A percentile compares a stretch with the other conserved stretches of the same genome.
Conservation (phyloP, 2,329 filamentous ascomycete species). For the Hypoxylon sp. region DNA sequence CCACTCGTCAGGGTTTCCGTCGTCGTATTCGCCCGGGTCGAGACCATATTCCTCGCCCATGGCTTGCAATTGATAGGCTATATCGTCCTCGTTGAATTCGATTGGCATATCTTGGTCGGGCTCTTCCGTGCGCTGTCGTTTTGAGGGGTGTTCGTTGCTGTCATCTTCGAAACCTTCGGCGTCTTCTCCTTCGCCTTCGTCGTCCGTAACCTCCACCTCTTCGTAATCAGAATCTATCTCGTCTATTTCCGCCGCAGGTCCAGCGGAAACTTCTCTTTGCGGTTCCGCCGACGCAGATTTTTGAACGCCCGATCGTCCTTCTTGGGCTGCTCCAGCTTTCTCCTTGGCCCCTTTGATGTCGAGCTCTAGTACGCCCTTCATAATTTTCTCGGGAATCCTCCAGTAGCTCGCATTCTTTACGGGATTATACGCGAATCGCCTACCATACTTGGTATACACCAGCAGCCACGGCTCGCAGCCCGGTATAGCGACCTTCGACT, state of each 20-base stretch:
- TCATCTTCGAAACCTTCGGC: constrained; percentile 61
- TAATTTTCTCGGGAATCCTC: constrained; percentile 90
- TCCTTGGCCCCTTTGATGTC: constrained; percentile 79
- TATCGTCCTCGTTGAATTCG: constrained; percentile 94
- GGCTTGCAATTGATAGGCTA: constrained; percentile 88
- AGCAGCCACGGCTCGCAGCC: constrained; percentile 89
- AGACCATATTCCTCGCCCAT: constrained; percentile 90
- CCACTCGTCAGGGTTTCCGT: constrained; percentile 70
- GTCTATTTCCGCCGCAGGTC: constrained; percentile 59
- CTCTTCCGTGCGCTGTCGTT: constrained; percentile 63
- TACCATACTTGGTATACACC: constrained; percentile 90
- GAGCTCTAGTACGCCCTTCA: constrained; percentile 79
- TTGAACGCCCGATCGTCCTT: constrained; percentile 36
- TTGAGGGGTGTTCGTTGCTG: constrained; percentile 61
- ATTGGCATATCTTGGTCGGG: constrained; percentile 63
- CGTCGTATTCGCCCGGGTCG: constrained; percentile 81
- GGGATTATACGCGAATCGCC: constrained; percentile 91
- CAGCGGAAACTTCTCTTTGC: constrained; percentile 48
- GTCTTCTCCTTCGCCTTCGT: constrained; percentile 67
- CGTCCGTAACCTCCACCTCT: constrained; percentile 77
- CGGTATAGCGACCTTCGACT: constrained; percentile 82
- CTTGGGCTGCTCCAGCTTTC: constrained; percentile 58
- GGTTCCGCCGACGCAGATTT: constrained; percentile 30
- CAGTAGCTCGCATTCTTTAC: constrained; percentile 91
- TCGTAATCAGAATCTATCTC: constrained; percentile 81